Percentiles rank a stretch among this genome's conserved stretches.
Conservation (phyloP, 805 yeast genomes). For the Candida germanica region DNA sequence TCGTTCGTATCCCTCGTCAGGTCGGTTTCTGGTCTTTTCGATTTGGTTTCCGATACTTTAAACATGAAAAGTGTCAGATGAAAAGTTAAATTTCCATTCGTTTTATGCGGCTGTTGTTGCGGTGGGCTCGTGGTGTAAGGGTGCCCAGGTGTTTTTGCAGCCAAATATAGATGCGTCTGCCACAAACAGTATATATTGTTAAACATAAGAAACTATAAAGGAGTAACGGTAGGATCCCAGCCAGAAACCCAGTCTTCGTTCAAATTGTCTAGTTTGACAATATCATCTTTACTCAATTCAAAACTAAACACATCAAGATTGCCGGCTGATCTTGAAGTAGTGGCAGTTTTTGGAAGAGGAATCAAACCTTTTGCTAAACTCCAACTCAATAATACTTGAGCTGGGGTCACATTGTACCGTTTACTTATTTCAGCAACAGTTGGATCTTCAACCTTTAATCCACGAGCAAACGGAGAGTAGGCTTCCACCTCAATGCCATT, state of each 20-base stretch:
- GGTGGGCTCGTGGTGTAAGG: not conserved
- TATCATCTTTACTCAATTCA: conserved; percentile 5
- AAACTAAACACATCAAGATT: conserved; percentile 50
- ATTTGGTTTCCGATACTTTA: conserved; percentile 1
- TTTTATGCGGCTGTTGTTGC: too few relatives aligned
- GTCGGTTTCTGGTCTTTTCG: conserved; percentile 1
- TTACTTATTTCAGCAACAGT: conserved; percentile 48
- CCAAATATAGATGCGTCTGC: too few relatives aligned
- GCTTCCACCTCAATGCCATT: conserved; percentile 66
- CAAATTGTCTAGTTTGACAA: not conserved
- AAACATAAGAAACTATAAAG: too few relatives aligned
- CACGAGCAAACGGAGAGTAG: conserved; percentile 74
- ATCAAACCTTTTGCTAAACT: conserved; percentile 67
- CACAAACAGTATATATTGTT: too few relatives aligned
- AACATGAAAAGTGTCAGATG: too few relatives aligned
- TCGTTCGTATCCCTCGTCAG: not conserved
- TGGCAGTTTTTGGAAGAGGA: conserved; percentile 66
- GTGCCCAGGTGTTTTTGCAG: conserved; percentile 8
- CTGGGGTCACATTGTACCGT: conserved; percentile 48
- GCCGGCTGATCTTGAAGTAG: conserved; percentile 45
- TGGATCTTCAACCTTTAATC: conserved; percentile 55
- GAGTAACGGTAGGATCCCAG: conserved; percentile 12
- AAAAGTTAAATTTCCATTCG: too few relatives aligned
- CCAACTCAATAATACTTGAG: conserved; percentile 73
- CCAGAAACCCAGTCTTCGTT: conserved; percentile 3